Evolutionary conservation across 1,139 yeast genomes (phyloP).

Genomic region (Geotrichum carabidarum): DNA sequence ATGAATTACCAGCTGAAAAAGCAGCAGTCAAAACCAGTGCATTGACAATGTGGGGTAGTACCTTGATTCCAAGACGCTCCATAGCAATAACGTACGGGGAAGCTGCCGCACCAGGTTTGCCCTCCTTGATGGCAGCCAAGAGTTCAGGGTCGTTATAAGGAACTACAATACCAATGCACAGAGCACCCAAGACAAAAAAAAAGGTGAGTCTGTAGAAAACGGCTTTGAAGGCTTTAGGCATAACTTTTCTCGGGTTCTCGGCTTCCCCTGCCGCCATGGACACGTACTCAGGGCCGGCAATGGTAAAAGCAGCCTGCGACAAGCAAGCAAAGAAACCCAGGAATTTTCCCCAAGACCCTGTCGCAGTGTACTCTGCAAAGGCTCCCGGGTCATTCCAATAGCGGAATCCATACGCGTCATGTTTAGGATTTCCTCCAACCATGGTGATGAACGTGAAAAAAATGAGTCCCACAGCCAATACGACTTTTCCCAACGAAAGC

Average conservation of each 20-base stretch:
- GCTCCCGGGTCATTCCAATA: slow-evolving; percentile 58
- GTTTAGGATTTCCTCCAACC: slow-evolving; percentile 77
- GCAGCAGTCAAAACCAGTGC: slow-evolving; percentile 58
- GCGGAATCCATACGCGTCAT: slow-evolving; percentile 60
- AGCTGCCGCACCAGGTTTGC: slow-evolving; percentile 56
- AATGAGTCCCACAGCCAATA: slow-evolving; percentile 66
- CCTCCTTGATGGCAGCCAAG: slow-evolving; percentile 41
- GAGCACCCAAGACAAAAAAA: slow-evolving; percentile 60
- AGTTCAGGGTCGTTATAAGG: slow-evolving; percentile 49
- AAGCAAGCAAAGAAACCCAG: slow-evolving; percentile 66
- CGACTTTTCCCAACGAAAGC: slow-evolving; percentile 68
- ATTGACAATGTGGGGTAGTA: slow-evolving; percentile 60
- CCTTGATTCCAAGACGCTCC: slow-evolving; percentile 48
- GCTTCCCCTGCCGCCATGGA: slow-evolving; percentile 75
- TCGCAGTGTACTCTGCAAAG: slow-evolving; percentile 51
- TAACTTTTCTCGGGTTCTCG: slow-evolving; percentile 62
- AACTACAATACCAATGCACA: slow-evolving; percentile 56
- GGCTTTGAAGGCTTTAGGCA: slow-evolving; percentile 67
- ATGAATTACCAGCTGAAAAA: slow-evolving; percentile 70
- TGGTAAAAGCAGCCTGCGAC: slow-evolving; percentile 61
- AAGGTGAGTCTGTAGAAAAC: slow-evolving; percentile 55
- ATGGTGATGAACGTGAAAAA: slow-evolving; percentile 69
- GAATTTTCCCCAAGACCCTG: slow-evolving; percentile 60
- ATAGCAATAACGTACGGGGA: slow-evolving; percentile 64
- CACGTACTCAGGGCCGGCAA: slow-evolving; percentile 82